phyloP scores from a whole-genome alignment of 306 rosid species.

The Comarum palustre region DNA sequence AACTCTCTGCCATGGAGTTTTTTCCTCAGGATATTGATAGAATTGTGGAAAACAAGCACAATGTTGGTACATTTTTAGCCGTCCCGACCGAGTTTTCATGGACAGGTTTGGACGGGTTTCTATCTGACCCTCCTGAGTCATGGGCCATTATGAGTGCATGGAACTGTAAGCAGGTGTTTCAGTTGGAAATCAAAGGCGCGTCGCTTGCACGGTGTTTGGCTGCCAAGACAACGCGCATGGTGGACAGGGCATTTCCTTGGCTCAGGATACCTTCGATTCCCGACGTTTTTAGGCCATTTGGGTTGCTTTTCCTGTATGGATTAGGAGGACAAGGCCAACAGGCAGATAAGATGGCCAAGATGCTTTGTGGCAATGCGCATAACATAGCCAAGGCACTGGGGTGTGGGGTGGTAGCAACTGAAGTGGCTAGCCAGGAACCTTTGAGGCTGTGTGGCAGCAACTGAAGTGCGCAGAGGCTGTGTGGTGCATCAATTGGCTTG shows the following conservation, averaged over 20 bases:
- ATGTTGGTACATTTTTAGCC: slow-evolving; percentile 60
- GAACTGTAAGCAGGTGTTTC: slow-evolving; percentile 65
- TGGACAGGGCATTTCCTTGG: slow-evolving; percentile 65
- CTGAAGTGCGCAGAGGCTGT: slow-evolving; percentile 68
- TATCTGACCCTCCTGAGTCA: slow-evolving; percentile 45
- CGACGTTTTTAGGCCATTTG: slow-evolving; percentile 62
- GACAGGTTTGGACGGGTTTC: slow-evolving; percentile 44
- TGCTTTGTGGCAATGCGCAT: slow-evolving; percentile 55
- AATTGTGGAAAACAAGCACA: slow-evolving; percentile 53
- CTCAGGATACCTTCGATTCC: slow-evolving; percentile 60
- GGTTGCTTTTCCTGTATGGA: slow-evolving; percentile 63
- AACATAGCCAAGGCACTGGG: slow-evolving; percentile 52
- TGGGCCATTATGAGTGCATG: slow-evolving; percentile 73
- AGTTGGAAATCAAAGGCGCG: slow-evolving; percentile 58
- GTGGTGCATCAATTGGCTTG: slow-evolving; percentile 73
- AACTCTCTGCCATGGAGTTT: slow-evolving; percentile 60
- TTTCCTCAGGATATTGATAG: slow-evolving; percentile 72
- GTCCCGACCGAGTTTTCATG: slow-evolving; percentile 49
- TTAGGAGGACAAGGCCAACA: slow-evolving; percentile 61
- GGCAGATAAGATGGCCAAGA: slow-evolving; percentile 39
- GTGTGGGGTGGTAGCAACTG: slow-evolving; percentile 69
- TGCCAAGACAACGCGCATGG: slow-evolving; percentile 39
- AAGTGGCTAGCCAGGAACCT: slow-evolving; percentile 58
- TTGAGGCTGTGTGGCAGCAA: slow-evolving; percentile 58
- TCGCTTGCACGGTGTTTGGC: slow-evolving; percentile 36